Evolutionary conservation across 495 filamentous ascomycete genomes (phyloP).

Genomic region (Echria macrotheca): DNA sequence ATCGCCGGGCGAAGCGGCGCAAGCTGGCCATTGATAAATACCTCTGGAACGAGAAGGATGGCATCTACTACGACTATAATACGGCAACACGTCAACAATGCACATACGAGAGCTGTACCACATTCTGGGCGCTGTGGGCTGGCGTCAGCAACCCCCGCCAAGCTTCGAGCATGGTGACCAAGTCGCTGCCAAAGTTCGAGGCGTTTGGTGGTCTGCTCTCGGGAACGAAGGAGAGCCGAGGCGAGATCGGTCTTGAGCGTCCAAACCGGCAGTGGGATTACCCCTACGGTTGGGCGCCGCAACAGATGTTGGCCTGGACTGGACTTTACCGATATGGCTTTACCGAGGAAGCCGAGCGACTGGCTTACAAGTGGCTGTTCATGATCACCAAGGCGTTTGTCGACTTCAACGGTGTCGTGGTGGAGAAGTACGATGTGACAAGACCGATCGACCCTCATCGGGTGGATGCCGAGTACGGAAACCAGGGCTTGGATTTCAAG

Average conservation of each 20-base stretch:
- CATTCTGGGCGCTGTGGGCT: slow-evolving; percentile 96
- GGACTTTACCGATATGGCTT: slow-evolving; percentile 88
- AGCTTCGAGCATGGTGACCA: slow-evolving; percentile 67
- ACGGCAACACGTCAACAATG: slow-evolving; percentile 71
- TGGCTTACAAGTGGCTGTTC: slow-evolving; percentile 92
- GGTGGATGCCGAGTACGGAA: slow-evolving; percentile 95
- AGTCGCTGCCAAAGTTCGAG: slow-evolving; percentile 80
- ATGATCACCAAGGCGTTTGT: slow-evolving; percentile 98
- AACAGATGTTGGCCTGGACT: slow-evolving; percentile 97
- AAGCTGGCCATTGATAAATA: slow-evolving; percentile 80
- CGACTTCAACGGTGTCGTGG: slow-evolving; percentile 94
- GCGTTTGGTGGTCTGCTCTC: slow-evolving; percentile 82
- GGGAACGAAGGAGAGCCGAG: slow-evolving; percentile 80
- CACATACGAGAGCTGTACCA: slow-evolving; percentile 80
- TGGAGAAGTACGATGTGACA: slow-evolving; percentile 98
- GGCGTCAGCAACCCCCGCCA: slow-evolving; percentile 75
- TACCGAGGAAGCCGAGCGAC: slow-evolving; percentile 74
- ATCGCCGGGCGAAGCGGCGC: slow-evolving; percentile 73
- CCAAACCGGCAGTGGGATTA: slow-evolving; percentile 98
- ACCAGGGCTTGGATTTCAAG: slow-evolving; percentile 90
- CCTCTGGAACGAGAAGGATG: slow-evolving; percentile 81
- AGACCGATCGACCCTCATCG: slow-evolving; percentile 79
- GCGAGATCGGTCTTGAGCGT: slow-evolving; percentile 67
- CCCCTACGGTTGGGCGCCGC: slow-evolving; percentile 95
- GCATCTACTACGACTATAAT: slow-evolving; percentile 97